Evolutionary conservation across 2,329 filamentous ascomycete species (phyloP), one percentile per base, ranked within the genome.

Genomic region (Coniochaeta sp.): DNA sequence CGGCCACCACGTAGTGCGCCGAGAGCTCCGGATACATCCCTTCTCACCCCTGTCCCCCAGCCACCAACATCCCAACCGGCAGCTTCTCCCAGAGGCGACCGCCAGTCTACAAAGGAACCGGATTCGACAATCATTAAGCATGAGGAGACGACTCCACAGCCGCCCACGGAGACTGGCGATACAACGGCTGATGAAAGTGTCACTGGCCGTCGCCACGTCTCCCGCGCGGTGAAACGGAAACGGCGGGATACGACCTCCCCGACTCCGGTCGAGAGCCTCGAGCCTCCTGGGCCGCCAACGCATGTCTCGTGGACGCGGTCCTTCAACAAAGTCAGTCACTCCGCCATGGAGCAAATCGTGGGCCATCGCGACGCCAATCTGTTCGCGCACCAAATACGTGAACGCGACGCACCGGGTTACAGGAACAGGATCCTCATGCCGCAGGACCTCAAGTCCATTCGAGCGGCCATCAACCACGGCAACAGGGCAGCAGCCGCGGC

Each of bases 331-430:
- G 89, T 91, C 16, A 88, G 87, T 34, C 83, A 83, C 4, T 87
- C 88, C 5, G 86, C 90, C 14, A 79, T 93, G 64, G 89, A 92
- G 69, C 87, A 91, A 67, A 89, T 93, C 62, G 84, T 86, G 26
- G 89, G 86, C 59, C 89, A 93, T 70, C 88, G 89, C 36, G 85
- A 89, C 66, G 90, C 89, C 54, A 91, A 90, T 65, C 90, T 91
- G 73, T 93, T 93, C 69, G 87, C 88, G 31, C 87, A 87, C 59
- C 87, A 88, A 1, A 81, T 93, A 57, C 88, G 89, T 12, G 88
- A 91, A 64, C 83, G 83, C 40, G 87, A 91, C 67, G 90, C 89
- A 0, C 89, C 89, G 0, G 89, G 89, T 6, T 93, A 93, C 69
- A 85, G 83, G 63, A 84, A 86, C 64, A 83, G 92, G 58, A 88